Evolutionary conservation across 345 rosid species (phyloP).

Genomic region (Odontarrhena argentea): DNA sequence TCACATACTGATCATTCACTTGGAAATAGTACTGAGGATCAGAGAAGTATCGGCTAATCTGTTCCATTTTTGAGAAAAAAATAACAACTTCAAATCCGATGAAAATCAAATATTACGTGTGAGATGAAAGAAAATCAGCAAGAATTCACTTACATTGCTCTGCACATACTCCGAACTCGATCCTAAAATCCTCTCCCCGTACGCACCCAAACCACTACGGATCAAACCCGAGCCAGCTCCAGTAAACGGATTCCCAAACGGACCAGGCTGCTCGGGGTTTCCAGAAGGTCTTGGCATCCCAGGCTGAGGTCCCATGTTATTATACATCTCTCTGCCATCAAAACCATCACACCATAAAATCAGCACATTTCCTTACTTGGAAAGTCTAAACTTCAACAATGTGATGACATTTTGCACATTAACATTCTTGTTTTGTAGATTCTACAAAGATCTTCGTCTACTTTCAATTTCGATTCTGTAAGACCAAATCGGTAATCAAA

Average conservation of each 20-base stretch:
- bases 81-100: not conserved
- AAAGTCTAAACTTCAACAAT: not conserved
- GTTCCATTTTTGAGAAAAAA: conserved; percentile 7
- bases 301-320: conserved; percentile 46
- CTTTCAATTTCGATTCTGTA: not conserved
- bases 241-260: conserved; percentile 50
- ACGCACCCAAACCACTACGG: conserved; percentile 55
- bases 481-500: not conserved
- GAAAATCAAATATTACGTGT: not conserved
- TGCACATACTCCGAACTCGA: conserved; percentile 63
- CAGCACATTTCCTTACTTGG: not conserved
- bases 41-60: conserved; percentile 61
- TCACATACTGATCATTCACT: conserved; percentile 58
- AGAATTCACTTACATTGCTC: conserved; percentile 53
- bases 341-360: conserved; percentile 11
- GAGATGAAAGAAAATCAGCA: not conserved
- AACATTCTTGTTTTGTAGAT: conserved; percentile 14
- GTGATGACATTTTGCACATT: not conserved
- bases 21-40: conserved; percentile 66
- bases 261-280: conserved; percentile 46
- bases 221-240: conserved; percentile 58
- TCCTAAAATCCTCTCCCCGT: conserved; percentile 55
- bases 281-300: conserved; percentile 42
- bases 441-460: not conserved
- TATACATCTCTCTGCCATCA: conserved; percentile 43